phyloP scores from a whole-genome alignment of 345 rosid species.

The Isatis tinctoria region DNA sequence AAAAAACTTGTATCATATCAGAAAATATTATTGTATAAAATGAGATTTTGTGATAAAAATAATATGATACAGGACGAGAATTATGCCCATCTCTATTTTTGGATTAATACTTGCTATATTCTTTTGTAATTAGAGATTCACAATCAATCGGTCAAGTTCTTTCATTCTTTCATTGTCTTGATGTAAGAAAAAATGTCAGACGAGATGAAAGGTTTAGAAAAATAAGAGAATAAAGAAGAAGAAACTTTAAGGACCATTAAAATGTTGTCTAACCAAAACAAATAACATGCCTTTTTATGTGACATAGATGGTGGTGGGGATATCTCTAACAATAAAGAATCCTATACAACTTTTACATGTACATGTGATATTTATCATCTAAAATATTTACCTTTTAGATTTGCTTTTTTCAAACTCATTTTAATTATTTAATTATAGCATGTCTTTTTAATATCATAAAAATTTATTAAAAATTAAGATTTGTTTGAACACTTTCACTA shows the following conservation, averaged over 20 bases:
- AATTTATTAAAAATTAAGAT: background rate
- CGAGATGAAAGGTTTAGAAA: background rate
- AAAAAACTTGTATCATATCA: too few species aligned
- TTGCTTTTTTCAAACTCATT: background rate
- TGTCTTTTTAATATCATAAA: background rate
- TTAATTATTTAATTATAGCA: background rate
- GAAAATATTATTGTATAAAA: too few species aligned
- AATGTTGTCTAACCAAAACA: conserved; percentile 22
- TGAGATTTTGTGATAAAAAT: too few species aligned
- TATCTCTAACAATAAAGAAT: conserved; percentile 1
- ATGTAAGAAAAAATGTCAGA: background rate
- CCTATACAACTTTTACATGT: conserved; percentile 5
- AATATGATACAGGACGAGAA: too few species aligned
- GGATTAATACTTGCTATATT: background rate
- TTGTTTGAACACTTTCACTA: background rate
- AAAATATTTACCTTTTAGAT: background rate
- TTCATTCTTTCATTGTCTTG: background rate
- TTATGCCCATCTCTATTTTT: too few species aligned
- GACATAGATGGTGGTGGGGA: conserved; percentile 27
- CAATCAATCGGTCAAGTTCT: background rate
- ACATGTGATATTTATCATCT: background rate
- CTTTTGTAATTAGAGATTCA: background rate
- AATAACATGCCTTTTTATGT: conserved; percentile 25
- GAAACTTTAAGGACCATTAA: conserved; percentile 17
- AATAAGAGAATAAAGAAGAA: conserved; percentile 13